Evolutionary conservation across 2,329 filamentous ascomycete genomes (phyloP).

Genomic region (Claviceps capensis): DNA sequence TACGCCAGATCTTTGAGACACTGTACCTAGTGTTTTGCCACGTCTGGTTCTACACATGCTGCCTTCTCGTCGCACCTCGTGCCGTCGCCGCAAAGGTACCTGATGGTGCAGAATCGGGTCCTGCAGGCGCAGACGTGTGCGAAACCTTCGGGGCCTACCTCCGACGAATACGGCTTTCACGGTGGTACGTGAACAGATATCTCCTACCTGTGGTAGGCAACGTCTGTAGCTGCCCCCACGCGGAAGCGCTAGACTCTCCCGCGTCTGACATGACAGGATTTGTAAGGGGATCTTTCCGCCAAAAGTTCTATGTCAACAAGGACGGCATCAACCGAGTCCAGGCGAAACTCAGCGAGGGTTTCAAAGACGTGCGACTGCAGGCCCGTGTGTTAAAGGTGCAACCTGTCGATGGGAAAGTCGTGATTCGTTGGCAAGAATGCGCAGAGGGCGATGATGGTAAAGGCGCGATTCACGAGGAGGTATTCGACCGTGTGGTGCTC

Average conservation of each 20-base stretch:
- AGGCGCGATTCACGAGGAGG: slow-evolving; percentile 13
- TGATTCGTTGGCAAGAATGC: slow-evolving; percentile 21
- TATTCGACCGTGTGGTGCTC: slow-evolving; percentile 38
- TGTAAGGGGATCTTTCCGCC: slow-evolving; percentile 30
- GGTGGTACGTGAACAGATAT: slow-evolving; percentile 32
- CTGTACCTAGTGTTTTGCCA: slow-evolving; percentile 33
- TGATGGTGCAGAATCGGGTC: background rate
- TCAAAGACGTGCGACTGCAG: slow-evolving; percentile 26
- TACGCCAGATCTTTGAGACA: slow-evolving; percentile 29
- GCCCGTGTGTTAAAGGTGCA: slow-evolving; percentile 23
- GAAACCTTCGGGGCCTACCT: slow-evolving; percentile 23
- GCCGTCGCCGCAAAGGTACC: background rate
- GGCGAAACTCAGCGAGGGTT: slow-evolving; percentile 24
- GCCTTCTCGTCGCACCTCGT: slow-evolving; percentile 30
- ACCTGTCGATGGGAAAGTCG: slow-evolving; percentile 11
- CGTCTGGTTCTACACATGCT: slow-evolving; percentile 38
- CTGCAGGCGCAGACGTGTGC: background rate
- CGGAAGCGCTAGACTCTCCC: slow-evolving; percentile 34
- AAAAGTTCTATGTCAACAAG: slow-evolving; percentile 36
- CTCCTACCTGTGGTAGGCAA: slow-evolving; percentile 40
- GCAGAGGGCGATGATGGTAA: slow-evolving; percentile 5
- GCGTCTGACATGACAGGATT: slow-evolving; percentile 39
- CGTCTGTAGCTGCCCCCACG: slow-evolving; percentile 40
- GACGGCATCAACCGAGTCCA: slow-evolving; percentile 37
- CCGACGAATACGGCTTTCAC: slow-evolving; percentile 33